Percentiles rank a stretch among this genome's conserved stretches.
Conservation (phyloP, 225 moss, liverwort and hornwort genomes). For the Straminergon stramineum region DNA sequence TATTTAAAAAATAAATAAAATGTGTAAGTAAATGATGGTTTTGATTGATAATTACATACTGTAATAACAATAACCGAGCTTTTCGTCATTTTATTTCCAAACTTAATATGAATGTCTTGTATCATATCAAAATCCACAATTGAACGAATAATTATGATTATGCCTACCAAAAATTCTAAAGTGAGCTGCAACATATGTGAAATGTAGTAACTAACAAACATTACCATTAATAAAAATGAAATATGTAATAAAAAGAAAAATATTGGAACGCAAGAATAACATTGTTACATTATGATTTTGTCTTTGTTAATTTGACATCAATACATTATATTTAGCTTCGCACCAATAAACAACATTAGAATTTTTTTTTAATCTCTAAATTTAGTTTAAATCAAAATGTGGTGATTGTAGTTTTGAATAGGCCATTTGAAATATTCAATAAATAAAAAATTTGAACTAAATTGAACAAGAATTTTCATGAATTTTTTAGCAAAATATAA, state of each 20-base stretch:
- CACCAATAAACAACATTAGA: too few relatives aligned
- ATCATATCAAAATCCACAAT: background rate
- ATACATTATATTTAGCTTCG: background rate
- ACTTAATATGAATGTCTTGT: background rate
- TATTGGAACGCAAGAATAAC: background rate
- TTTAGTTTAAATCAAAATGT: background rate
- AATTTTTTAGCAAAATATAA: background rate
- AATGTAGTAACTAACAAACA: background rate
- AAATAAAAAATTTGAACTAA: background rate
- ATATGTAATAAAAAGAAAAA: background rate
- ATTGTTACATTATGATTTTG: background rate
- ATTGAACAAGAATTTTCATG: background rate
- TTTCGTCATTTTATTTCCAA: background rate
- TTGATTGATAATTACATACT: background rate
- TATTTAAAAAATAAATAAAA: too few relatives aligned
- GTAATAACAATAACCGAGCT: background rate
- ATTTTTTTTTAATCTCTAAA: fast-evolving
- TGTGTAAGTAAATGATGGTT: too few relatives aligned
- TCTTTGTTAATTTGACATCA: background rate
- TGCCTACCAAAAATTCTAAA: conserved; percentile 4
- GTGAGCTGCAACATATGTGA: conserved; percentile 4
- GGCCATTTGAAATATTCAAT: background rate
- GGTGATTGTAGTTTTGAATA: background rate
- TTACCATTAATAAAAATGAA: background rate
- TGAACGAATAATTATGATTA: background rate